Evolutionary conservation across 345 rosid species (phyloP).

Genomic region (Bruguiera parviflora): DNA sequence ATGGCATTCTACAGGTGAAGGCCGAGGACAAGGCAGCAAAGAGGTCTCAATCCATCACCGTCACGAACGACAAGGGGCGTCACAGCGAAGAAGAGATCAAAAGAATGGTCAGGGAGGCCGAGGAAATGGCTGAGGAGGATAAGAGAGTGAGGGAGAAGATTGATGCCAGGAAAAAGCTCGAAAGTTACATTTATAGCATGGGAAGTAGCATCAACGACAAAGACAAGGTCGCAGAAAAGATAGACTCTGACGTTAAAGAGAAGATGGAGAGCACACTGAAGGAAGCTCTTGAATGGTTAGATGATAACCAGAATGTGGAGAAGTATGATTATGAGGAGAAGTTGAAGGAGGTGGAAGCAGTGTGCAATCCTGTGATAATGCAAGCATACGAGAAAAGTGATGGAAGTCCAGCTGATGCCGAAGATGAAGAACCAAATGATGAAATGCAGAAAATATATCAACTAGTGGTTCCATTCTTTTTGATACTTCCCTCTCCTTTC

Average conservation of each 20-base stretch:
- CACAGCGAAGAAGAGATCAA: conserved; percentile 57
- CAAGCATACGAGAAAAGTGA: conserved; percentile 44
- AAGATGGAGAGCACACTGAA: conserved; percentile 39
- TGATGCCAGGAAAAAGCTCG: conserved; percentile 54
- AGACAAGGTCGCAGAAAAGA: conserved; percentile 42
- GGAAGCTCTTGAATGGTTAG: conserved; percentile 58
- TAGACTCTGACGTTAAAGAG: conserved; percentile 48
- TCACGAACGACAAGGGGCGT: conserved; percentile 49
- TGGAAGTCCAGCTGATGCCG: conserved; percentile 23
- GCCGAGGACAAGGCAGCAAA: conserved; percentile 56
- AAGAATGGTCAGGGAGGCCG: conserved; percentile 55
- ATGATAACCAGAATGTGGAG: conserved; percentile 48
- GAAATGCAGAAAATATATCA: conserved; percentile 33
- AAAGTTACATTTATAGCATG: conserved; percentile 50
- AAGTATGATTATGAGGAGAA: conserved; percentile 56
- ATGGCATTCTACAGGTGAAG: conserved; percentile 47
- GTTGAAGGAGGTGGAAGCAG: conserved; percentile 50
- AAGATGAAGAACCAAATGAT: conserved; percentile 34
- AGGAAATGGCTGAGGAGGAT: conserved; percentile 54
- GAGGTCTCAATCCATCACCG: conserved; percentile 44
- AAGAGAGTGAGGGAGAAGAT: conserved; percentile 41
- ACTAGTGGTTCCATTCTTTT: neutral
- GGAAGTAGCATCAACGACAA: conserved; percentile 37
- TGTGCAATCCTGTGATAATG: conserved; percentile 49
- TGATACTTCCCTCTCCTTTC: neutral